Evolutionary conservation across 371 early-diverging fungal species (phyloP), one percentile per base, ranked within the genome.

Genomic region (Smittium mucronatum): DNA sequence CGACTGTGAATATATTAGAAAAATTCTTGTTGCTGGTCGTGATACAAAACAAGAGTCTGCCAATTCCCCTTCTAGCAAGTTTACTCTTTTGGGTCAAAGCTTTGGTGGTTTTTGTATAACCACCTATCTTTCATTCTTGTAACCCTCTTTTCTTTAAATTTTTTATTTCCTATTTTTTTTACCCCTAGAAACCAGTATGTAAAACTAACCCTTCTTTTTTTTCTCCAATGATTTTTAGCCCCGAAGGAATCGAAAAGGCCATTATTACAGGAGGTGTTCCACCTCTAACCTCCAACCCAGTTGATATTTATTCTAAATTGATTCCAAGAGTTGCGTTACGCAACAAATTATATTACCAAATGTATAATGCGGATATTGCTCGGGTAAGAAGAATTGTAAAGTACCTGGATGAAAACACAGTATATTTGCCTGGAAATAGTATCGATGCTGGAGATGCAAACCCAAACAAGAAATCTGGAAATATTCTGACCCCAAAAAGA

Each of bases 211-310:
- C n/a, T n/a, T n/a, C n/a, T 31, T 58, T 25, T 34, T 63, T 21
- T 57, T 1, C 15, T 58, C 25, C 2, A 73, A 84, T n/a, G 5
- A 11, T 15, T n/a, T 11, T 61, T 61, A 61, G 86, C 72, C 88
- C 89, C 0, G 72, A 80, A n/a, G 86, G 88, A 8, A 66, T 89
- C 58, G 74, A 83, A n/a, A 78, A 82, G 34, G 88, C 86, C 0
- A 86, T 82, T 58, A 86, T 87, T 68, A 87, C 89, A 1, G 89
- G 89, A 47, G 89, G 89, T 47, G 81, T 88, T n/a, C 88, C 88
- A 35, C 89, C 89, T 28, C 74, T 86, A 21, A 79, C 83, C 17
- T 81, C 86, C 63, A 74, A 78, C 2, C 84, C 88, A 29, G 88
- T 87, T 34, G 71, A 78, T 2, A 88, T 88, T 28, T 89, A 89